phyloP scores from a whole-genome alignment of 352 stramenopile genomes.

The Plasmopara muralis region DNA sequence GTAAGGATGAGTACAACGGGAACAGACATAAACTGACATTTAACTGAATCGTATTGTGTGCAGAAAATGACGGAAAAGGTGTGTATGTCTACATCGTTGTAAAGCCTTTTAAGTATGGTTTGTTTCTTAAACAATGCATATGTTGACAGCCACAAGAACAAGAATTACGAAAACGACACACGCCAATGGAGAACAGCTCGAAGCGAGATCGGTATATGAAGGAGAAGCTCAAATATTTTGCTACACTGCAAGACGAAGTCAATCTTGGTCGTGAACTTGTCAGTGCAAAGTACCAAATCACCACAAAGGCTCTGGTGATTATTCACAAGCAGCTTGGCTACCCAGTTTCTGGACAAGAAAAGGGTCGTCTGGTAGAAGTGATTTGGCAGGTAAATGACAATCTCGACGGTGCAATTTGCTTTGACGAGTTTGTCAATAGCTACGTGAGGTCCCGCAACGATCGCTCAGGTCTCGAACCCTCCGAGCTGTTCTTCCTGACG shows the following conservation, averaged over 20 bases:
- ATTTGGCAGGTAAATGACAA: conserved; percentile 80
- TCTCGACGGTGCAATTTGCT: conserved; percentile 65
- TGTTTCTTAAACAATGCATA: not conserved
- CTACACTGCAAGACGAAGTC: conserved; percentile 51
- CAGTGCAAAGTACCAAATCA: conserved; percentile 44
- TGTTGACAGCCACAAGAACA: conserved; percentile 11
- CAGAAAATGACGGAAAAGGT: conserved; percentile 44
- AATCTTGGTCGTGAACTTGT: conserved; percentile 51
- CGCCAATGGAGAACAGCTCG: conserved; percentile 25
- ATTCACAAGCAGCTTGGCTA: conserved; percentile 60
- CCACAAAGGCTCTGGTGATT: conserved; percentile 32
- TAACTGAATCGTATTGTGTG: not conserved
- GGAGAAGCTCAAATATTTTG: conserved; percentile 38
- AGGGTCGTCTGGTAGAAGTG: conserved; percentile 50
- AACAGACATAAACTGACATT: not conserved
- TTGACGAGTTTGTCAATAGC: conserved; percentile 69
- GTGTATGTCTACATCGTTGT: conserved; percentile 14
- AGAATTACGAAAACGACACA: conserved; percentile 13
- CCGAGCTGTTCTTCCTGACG: conserved; percentile 76
- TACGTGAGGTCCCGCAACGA: conserved; percentile 62
- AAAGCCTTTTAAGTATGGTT: not conserved
- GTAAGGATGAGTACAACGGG: conserved; percentile 14
- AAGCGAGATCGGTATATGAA: conserved; percentile 33
- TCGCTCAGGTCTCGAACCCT: conserved; percentile 57
- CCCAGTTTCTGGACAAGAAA: conserved; percentile 22